Evolutionary conservation across 163 green algal species (phyloP).

Genomic region (Chlorella variabilis): DNA sequence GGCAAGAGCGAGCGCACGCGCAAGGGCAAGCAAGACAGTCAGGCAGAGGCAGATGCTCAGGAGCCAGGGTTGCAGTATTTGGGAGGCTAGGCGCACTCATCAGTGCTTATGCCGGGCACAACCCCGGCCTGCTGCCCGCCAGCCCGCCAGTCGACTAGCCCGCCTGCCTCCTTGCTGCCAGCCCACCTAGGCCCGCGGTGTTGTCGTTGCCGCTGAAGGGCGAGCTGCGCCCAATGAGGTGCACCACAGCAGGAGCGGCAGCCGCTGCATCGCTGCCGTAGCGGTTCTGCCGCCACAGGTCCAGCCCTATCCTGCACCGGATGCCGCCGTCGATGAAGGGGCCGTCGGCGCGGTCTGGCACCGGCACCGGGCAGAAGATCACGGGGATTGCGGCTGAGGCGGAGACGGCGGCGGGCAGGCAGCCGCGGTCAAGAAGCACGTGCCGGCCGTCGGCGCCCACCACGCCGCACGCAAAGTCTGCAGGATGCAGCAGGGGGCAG

Average conservation of each 20-base stretch:
- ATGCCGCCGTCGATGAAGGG: conserved; percentile 83
- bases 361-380: conserved; percentile 78
- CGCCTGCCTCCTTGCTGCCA: no score
- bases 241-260: conserved; percentile 58
- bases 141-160: not conserved
- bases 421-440: conserved; percentile 79
- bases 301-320: conserved; percentile 77
- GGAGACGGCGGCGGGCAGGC: conserved; percentile 85
- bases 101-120: no score
- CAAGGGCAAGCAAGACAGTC: no score
- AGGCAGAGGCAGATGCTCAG: not conserved
- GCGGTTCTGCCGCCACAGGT: conserved; percentile 71
- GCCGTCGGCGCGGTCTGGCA: conserved; percentile 62
- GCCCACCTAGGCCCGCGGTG: conserved; percentile 51
- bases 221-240: conserved; percentile 66
- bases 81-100: no score
- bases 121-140: no score
- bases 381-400: conserved; percentile 90
- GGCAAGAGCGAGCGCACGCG: not conserved
- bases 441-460: conserved; percentile 66
- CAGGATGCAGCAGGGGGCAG: not conserved
- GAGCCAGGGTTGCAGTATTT: no score
- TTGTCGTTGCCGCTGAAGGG: conserved; percentile 74
- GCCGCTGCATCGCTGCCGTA: conserved; percentile 11
- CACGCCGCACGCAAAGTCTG: conserved; percentile 68